phyloP scores from a whole-genome alignment of 352 stramenopile species.

The Globisporangium spiculum region DNA sequence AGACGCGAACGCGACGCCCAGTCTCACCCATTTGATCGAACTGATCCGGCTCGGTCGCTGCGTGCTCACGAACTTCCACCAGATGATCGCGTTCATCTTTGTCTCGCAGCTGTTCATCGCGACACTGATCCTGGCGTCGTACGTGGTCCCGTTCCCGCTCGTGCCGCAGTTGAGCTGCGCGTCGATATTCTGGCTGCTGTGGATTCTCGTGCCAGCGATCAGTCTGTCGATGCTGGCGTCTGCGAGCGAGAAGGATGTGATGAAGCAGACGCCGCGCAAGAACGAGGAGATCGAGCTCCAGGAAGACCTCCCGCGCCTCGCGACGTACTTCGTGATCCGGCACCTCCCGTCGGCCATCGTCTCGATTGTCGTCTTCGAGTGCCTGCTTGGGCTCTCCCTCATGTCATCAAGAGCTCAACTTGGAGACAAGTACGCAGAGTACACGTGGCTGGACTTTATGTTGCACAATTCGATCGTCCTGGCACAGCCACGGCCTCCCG shows the following conservation, averaged over 20 bases:
- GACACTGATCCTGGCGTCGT: slow-evolving; percentile 64
- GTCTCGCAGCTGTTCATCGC: slow-evolving; percentile 81
- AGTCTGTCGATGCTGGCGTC: slow-evolving; percentile 79
- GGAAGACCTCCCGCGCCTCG: slow-evolving; percentile 56
- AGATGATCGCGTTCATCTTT: slow-evolving; percentile 84
- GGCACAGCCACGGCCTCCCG: slow-evolving; percentile 41
- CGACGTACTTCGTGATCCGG: slow-evolving; percentile 66
- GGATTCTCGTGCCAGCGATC: slow-evolving; percentile 70
- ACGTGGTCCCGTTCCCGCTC: slow-evolving; percentile 72
- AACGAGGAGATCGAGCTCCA: slow-evolving; percentile 68
- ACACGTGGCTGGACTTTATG: slow-evolving; percentile 65
- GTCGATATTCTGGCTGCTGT: slow-evolving; percentile 85
- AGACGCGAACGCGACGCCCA: slow-evolving; percentile 31
- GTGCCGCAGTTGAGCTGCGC: slow-evolving; percentile 69
- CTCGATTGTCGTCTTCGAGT: slow-evolving; percentile 65
- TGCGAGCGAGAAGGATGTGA: slow-evolving; percentile 63
- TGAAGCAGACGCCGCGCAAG: slow-evolving; percentile 85
- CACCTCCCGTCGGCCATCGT: slow-evolving; percentile 64
- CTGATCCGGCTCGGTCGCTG: slow-evolving; percentile 74
- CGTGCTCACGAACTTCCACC: slow-evolving; percentile 83
- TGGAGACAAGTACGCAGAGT: slow-evolving; percentile 25
- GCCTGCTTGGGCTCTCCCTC: slow-evolving; percentile 67
- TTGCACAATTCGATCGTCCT: slow-evolving; percentile 44
- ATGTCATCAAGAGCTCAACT: slow-evolving; percentile 27
- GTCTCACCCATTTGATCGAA: slow-evolving; percentile 70